phyloP scores from a whole-genome alignment of 2,329 filamentous ascomycete species.

The Sporothrix humicola region DNA sequence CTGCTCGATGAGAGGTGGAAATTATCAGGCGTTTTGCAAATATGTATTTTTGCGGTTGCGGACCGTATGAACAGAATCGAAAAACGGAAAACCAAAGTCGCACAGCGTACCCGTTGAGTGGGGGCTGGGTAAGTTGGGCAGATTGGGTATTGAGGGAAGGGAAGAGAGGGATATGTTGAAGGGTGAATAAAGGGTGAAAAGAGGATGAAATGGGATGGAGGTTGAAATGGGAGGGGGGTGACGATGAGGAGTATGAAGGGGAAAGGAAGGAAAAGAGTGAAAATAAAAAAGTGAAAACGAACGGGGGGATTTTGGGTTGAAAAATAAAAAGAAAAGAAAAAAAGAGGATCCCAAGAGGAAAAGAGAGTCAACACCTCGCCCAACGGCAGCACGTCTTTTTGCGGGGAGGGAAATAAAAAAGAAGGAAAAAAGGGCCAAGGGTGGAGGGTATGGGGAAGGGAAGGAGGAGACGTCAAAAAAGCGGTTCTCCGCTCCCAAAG shows the following conservation, averaged over 20 bases:
- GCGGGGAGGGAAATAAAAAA: slow-evolving; percentile 22
- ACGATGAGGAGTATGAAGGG: slow-evolving; percentile 7
- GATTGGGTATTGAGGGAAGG: background rate
- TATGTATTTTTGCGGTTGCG: background rate
- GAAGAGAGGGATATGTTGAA: background rate
- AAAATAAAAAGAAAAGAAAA: slow-evolving; percentile 16
- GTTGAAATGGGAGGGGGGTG: slow-evolving; percentile 1
- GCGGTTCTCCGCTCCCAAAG: slow-evolving; percentile 27
- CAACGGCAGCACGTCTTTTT: slow-evolving; percentile 18
- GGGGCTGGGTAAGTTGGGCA: slow-evolving; percentile 36
- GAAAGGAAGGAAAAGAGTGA: background rate
- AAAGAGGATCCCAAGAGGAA: background rate
- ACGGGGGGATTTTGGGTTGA: background rate
- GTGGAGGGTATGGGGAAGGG: background rate
- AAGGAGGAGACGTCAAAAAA: slow-evolving; percentile 6
- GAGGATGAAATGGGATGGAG: background rate
- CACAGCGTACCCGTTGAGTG: slow-evolving; percentile 38
- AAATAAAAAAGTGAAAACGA: slow-evolving; percentile 15
- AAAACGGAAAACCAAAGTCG: slow-evolving; percentile 34
- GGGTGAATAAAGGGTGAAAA: background rate
- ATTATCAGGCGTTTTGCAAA: background rate
- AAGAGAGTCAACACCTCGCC: slow-evolving; percentile 25
- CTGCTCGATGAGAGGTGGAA: background rate
- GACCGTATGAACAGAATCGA: slow-evolving; percentile 27
- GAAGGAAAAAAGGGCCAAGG: background rate